A percentile compares a stretch with the other conserved stretches of the same genome.
Evolutionary conservation across 805 yeast genomes (phyloP).

Genomic region (Metschnikowia shivogae): DNA sequence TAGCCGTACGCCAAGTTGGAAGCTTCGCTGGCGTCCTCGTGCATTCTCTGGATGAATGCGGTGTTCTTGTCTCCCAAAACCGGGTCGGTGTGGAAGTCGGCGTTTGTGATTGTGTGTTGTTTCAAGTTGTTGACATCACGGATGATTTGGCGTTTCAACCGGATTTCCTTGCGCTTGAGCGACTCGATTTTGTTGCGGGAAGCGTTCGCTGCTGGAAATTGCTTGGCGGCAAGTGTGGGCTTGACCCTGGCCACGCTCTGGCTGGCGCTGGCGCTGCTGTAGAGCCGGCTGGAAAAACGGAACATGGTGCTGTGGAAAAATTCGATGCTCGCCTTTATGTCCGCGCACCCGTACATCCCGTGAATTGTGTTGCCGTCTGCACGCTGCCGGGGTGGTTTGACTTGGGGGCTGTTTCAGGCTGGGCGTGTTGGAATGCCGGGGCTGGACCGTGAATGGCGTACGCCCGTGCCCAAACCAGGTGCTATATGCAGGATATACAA

Average conservation of each 20-base stretch:
- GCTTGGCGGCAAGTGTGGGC: constrained; percentile 33
- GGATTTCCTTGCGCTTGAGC: constrained; percentile 35
- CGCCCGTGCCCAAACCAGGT: no score
- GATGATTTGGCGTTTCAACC: constrained; percentile 38
- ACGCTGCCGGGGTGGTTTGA: no score
- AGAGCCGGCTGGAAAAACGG: constrained; percentile 9
- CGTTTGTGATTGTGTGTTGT: constrained; percentile 31
- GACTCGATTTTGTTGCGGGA: constrained; percentile 30
- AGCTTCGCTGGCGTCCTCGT: constrained; percentile 63
- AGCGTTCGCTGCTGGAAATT: constrained; percentile 30
- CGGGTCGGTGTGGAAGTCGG: constrained; percentile 59
- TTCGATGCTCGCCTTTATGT: not conserved
- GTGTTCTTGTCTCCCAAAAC: constrained; percentile 69
- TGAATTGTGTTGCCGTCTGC: no score
- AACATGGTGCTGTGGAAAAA: constrained; percentile 7
- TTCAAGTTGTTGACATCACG: constrained; percentile 38
- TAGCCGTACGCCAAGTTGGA: constrained; percentile 58
- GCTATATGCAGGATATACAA: no score
- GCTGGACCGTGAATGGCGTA: no score
- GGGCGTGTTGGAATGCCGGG: no score
- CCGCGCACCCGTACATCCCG: not conserved
- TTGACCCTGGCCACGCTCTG: constrained; percentile 8
- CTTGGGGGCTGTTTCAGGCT: no score
- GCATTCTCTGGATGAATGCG: constrained; percentile 65
- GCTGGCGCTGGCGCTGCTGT: constrained; percentile 6